Evolutionary conservation across 2,329 filamentous ascomycete species (phyloP).

Genomic region (Alternaria arbusti): DNA sequence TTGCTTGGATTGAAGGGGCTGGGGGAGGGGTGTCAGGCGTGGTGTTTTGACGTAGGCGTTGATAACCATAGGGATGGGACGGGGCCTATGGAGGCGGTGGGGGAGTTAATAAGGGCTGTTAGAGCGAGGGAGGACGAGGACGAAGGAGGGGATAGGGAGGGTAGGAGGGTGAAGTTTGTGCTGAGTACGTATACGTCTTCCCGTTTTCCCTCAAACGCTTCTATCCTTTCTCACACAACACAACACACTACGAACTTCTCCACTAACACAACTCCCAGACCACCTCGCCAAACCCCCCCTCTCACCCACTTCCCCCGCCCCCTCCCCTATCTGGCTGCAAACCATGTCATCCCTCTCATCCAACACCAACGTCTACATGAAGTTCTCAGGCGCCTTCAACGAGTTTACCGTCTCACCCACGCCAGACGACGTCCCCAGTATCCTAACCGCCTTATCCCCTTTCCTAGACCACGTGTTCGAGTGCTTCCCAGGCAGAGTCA

Average conservation of each 20-base stretch:
- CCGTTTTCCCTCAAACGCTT: not conserved
- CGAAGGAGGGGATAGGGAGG: slow-evolving; percentile 62
- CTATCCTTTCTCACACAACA: too few relatives aligned
- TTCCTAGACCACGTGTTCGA: slow-evolving; percentile 60
- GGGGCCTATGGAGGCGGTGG: slow-evolving; percentile 57
- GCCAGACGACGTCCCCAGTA: slow-evolving; percentile 2
- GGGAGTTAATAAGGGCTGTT: slow-evolving; percentile 54
- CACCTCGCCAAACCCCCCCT: slow-evolving; percentile 91
- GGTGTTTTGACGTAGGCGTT: slow-evolving; percentile 82
- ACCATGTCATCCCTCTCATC: slow-evolving; percentile 72
- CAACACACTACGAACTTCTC: too few relatives aligned
- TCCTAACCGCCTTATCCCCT: slow-evolving; percentile 29
- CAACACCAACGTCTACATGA: slow-evolving; percentile 77
- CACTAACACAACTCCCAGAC: slow-evolving; percentile 58
- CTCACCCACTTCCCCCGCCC: slow-evolving; percentile 54
- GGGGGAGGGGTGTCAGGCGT: slow-evolving; percentile 65
- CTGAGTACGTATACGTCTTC: slow-evolving; percentile 64
- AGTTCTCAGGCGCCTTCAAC: slow-evolving; percentile 85
- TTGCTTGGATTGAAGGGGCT: not conserved
- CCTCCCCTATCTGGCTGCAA: slow-evolving; percentile 71
- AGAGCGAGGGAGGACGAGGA: slow-evolving; percentile 33
- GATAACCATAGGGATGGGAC: slow-evolving; percentile 79
- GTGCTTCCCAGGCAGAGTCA: slow-evolving; percentile 73
- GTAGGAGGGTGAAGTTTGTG: slow-evolving; percentile 64
- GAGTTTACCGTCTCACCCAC: slow-evolving; percentile 65